Evolutionary conservation across 1,284 basidiomycete species (phyloP).

Genomic region (Cryptococcus sp.): DNA sequence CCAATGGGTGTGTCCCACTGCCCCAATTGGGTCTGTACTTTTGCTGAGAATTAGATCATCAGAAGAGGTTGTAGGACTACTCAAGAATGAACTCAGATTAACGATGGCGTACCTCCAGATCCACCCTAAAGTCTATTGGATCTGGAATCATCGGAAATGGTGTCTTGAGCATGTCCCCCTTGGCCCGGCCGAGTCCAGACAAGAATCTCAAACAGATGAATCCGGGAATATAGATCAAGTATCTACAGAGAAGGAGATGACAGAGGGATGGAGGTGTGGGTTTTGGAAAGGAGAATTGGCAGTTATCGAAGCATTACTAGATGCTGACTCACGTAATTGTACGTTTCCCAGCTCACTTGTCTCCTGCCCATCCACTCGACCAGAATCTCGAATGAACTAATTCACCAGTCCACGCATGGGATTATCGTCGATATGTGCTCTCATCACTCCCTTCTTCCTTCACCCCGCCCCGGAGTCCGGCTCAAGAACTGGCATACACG

Average conservation of each 20-base stretch:
- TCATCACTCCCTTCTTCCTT: slow-evolving; percentile 57
- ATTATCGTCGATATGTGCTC: slow-evolving; percentile 80
- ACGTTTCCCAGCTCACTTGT: slow-evolving; percentile 34
- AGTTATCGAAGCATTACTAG: slow-evolving; percentile 83
- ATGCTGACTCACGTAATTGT: slow-evolving; percentile 87
- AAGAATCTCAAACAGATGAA: too few species aligned
- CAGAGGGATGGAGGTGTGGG: slow-evolving; percentile 62
- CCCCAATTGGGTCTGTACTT: neutral
- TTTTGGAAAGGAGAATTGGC: slow-evolving; percentile 79
- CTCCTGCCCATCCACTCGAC: neutral
- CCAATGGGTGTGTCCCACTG: slow-evolving; percentile 53
- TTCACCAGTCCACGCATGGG: slow-evolving; percentile 81
- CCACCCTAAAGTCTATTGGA: slow-evolving; percentile 92
- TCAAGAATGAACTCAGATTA: slow-evolving; percentile 70
- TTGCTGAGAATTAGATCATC: slow-evolving; percentile 53
- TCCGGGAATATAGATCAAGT: too few species aligned
- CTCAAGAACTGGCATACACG: slow-evolving; percentile 72
- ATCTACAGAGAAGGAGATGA: too few species aligned
- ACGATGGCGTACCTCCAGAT: slow-evolving; percentile 73
- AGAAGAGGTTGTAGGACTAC: slow-evolving; percentile 59
- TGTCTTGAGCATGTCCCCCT: slow-evolving; percentile 76
- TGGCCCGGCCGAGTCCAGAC: slow-evolving; percentile 59
- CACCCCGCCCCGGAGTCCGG: slow-evolving; percentile 43
- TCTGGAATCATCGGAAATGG: slow-evolving; percentile 95
- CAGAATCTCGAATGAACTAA: neutral